Conservation (phyloP, 1,284 basidiomycete species). For the Microbotryomycetes sp. region DNA sequence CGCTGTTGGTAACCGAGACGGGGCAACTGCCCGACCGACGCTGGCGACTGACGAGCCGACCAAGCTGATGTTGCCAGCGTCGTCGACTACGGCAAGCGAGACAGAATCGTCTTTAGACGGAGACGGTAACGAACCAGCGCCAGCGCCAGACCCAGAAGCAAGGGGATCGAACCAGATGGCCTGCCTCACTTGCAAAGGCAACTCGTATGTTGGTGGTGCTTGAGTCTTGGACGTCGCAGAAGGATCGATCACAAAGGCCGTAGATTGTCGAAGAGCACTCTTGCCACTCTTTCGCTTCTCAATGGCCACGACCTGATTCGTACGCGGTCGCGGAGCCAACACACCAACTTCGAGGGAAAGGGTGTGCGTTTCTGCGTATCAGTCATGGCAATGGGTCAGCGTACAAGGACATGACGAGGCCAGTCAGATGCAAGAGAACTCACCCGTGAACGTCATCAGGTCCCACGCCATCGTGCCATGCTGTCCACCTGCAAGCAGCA, state of each 20-base stretch:
- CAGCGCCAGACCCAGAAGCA: too few species aligned
- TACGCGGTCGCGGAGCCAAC: conserved; percentile 2
- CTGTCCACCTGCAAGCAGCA: conserved; percentile 51
- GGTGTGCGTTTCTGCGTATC: conserved; percentile 12
- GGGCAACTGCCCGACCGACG: conserved; percentile 1
- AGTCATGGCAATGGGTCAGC: neutral
- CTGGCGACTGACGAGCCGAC: conserved; percentile 19
- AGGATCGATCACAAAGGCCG: conserved; percentile 6
- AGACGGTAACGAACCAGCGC: neutral
- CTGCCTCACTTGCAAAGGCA: conserved; percentile 19
- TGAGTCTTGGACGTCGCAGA: neutral
- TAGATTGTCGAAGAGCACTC: neutral
- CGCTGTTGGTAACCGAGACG: conserved; percentile 11
- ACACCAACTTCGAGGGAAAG: conserved; percentile 11
- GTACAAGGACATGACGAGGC: neutral
- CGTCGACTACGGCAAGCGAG: conserved; percentile 20
- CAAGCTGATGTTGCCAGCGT: conserved; percentile 8
- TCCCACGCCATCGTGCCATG: conserved; percentile 70
- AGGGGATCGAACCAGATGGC: conserved; percentile 8
- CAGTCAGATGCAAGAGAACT: conserved; percentile 38
- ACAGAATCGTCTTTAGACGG: neutral
- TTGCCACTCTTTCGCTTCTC: neutral
- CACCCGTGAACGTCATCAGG: conserved; percentile 61
- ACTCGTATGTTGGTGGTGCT: neutral
- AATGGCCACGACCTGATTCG: neutral